phyloP scores from a whole-genome alignment of 2,329 filamentous ascomycete species.

The Beauveria varroae region DNA sequence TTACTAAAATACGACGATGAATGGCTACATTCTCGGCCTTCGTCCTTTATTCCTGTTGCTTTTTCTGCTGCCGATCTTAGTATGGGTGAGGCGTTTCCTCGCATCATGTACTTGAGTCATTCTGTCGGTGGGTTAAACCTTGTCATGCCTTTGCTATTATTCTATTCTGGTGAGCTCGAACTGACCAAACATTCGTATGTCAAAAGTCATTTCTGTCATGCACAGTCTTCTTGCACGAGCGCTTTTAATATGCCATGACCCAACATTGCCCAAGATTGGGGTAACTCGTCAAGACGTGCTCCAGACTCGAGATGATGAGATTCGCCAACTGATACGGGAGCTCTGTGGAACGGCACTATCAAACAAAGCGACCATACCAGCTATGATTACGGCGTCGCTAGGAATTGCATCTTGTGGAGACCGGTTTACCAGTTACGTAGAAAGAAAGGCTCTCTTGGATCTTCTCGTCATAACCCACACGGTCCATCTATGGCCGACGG shows the following conservation, averaged over 20 bases:
- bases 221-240: not conserved
- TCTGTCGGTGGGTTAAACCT: not conserved
- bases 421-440: not conserved
- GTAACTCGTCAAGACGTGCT: not conserved
- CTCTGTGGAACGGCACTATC: not conserved
- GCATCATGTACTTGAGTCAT: not conserved
- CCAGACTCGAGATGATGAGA: constrained; percentile 23
- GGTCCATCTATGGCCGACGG: not conserved
- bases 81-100: not conserved
- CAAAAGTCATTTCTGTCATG: not conserved
- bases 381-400: constrained; percentile 11
- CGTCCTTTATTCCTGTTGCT: not conserved
- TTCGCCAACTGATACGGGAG: not conserved
- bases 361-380: not conserved
- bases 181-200: not conserved
- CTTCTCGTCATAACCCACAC: not conserved
- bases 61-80: not conserved
- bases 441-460: not conserved
- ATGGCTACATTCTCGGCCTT: not conserved
- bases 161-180: not conserved
- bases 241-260: not conserved
- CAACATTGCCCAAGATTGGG: not conserved
- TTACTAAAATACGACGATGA: not conserved
- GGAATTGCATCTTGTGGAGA: not conserved
- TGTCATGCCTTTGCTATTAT: not conserved